A percentile compares a stretch with the other conserved stretches of the same genome.
Evolutionary conservation across 2,329 filamentous ascomycete genomes (phyloP).

Genomic region (Gliomastix tumulicola): DNA sequence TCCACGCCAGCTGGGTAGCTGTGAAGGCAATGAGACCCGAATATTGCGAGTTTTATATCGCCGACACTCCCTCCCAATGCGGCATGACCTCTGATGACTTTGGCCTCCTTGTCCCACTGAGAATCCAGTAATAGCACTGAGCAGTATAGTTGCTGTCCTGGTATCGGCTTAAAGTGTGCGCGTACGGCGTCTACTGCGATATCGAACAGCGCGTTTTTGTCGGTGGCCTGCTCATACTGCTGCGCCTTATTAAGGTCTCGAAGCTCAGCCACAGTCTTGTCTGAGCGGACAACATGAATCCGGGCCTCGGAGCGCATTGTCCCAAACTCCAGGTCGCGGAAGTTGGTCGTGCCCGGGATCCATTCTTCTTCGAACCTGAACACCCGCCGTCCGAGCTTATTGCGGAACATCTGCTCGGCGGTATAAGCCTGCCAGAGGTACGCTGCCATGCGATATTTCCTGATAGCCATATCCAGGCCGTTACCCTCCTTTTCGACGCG

Average conservation of each 20-base stretch:
- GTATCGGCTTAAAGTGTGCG: slow-evolving; percentile 65
- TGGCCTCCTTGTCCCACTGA: slow-evolving; percentile 71
- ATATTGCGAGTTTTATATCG: slow-evolving; percentile 78
- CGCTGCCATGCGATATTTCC: slow-evolving; percentile 90
- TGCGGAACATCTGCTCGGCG: slow-evolving; percentile 89
- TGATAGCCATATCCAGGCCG: slow-evolving; percentile 68
- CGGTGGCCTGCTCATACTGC: slow-evolving; percentile 62
- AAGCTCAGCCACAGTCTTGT: slow-evolving; percentile 81
- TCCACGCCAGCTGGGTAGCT: slow-evolving; percentile 87
- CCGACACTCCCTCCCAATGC: slow-evolving; percentile 70
- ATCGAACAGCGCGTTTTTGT: slow-evolving; percentile 66
- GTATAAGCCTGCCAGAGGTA: slow-evolving; percentile 98
- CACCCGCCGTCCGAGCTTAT: slow-evolving; percentile 75
- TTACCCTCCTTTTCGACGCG: slow-evolving; percentile 76
- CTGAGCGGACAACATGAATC: slow-evolving; percentile 74
- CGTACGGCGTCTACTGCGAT: slow-evolving; percentile 74
- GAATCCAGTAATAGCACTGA: slow-evolving; percentile 81
- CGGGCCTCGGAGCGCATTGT: slow-evolving; percentile 86
- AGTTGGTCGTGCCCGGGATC: slow-evolving; percentile 74
- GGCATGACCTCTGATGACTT: slow-evolving; percentile 72
- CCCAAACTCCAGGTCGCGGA: slow-evolving; percentile 62
- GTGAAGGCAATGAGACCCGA: slow-evolving; percentile 86
- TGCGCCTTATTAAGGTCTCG: slow-evolving; percentile 72
- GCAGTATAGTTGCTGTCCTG: slow-evolving; percentile 81
- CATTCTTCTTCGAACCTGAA: slow-evolving; percentile 96